Percentiles rank a stretch among this genome's conserved stretches.
phyloP scores from a whole-genome alignment of 1,284 basidiomycete species.

The Puccinia novopanici region DNA sequence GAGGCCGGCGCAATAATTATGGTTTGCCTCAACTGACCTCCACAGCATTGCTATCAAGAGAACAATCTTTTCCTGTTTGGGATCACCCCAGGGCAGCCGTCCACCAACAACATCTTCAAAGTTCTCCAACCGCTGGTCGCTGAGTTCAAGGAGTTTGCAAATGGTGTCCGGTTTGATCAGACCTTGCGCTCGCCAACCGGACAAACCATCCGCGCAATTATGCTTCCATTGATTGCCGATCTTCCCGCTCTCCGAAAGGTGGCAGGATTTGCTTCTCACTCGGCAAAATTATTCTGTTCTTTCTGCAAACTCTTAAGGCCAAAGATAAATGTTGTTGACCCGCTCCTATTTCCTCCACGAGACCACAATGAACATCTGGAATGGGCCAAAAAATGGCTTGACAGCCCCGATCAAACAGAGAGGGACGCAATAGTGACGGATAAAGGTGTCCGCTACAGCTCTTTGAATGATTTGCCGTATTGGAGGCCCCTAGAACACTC shows the following conservation, averaged over 20 bases:
- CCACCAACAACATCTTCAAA: slow-evolving; percentile 7
- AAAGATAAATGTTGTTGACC: not conserved
- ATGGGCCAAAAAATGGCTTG: not conserved
- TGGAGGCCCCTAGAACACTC: slow-evolving; percentile 22
- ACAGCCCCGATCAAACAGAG: not conserved
- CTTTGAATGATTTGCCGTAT: slow-evolving; percentile 13
- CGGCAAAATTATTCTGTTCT: too few species aligned
- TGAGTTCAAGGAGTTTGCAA: not conserved
- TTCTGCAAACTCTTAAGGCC: not conserved
- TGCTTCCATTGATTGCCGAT: too few species aligned
- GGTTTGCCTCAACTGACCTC: slow-evolving; percentile 30
- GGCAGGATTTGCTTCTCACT: slow-evolving; percentile 13
- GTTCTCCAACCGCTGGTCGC: slow-evolving; percentile 14
- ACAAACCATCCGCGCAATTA: slow-evolving; percentile 2
- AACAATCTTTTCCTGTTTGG: too few species aligned
- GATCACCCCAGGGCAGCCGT: too few species aligned
- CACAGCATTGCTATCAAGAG: not conserved
- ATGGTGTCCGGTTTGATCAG: not conserved
- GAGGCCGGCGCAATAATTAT: not conserved
- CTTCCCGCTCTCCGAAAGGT: slow-evolving; percentile 32
- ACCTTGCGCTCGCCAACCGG: not conserved
- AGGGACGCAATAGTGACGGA: not conserved
- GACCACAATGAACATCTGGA: not conserved
- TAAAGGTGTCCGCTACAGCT: slow-evolving; percentile 19
- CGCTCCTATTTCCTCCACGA: not conserved